Evolutionary conservation across 169 alveolate genomes (phyloP).

Genomic region (Plasmodium knowlesi): DNA sequence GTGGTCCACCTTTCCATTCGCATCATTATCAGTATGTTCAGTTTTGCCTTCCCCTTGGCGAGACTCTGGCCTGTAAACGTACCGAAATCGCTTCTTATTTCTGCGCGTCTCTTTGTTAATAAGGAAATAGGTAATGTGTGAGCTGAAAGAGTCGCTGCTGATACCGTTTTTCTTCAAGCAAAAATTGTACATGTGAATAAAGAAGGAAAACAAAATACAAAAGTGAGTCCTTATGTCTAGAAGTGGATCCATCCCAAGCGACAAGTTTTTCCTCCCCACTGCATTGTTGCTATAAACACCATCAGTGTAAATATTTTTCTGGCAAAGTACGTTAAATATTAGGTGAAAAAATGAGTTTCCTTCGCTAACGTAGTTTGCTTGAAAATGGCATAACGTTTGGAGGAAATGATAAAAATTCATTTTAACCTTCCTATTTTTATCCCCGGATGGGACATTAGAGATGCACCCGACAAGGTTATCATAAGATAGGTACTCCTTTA

Average conservation of each 20-base stretch:
- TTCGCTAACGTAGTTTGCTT: constrained; percentile 20
- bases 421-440: constrained; percentile 11
- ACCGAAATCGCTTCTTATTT: constrained; percentile 28
- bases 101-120: constrained; percentile 37
- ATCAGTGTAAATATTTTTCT: not conserved
- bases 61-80: not conserved
- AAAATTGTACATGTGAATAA: constrained; percentile 64
- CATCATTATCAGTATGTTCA: not conserved
- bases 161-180: constrained; percentile 58
- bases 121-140: constrained; percentile 55
- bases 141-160: constrained; percentile 30
- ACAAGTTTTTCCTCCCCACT: not conserved
- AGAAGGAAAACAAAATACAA: constrained; percentile 23
- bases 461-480: not conserved
- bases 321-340: constrained; percentile 2
- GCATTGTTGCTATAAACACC: not conserved
- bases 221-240: constrained; percentile 32
- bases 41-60: not conserved
- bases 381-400: constrained; percentile 8
- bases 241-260: not conserved
- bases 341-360: constrained; percentile 32
- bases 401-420: constrained; percentile 57
- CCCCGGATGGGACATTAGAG: not conserved
- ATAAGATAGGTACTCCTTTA: constrained; percentile 25
- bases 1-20: too few relatives aligned